Percentiles rank a stretch among this genome's conserved stretches.
These are phyloP conservation scores for Moesziomyces aphidis DNA, from an alignment of 1,284 basidiomycete genomes.

Conservation along the genomic window DNA sequence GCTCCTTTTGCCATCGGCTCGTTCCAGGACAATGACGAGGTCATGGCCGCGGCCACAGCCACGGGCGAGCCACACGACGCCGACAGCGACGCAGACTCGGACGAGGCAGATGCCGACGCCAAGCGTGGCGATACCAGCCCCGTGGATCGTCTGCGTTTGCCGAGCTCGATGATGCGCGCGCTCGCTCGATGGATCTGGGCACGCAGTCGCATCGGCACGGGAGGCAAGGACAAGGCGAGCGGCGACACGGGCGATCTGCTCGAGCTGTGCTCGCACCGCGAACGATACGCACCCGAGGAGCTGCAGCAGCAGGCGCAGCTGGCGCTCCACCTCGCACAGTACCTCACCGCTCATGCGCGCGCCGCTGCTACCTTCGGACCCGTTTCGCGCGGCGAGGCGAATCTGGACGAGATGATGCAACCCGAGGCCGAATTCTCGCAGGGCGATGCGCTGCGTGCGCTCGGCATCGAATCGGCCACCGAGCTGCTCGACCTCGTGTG, in stretches of 20 bases:
- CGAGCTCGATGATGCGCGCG: constrained; percentile 42
- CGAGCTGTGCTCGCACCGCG: constrained; percentile 37
- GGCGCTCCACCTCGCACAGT: constrained; percentile 36
- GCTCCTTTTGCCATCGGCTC: constrained; percentile 30
- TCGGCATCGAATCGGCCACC: constrained; percentile 41
- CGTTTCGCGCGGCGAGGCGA: constrained; percentile 18
- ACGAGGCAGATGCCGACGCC: background rate
- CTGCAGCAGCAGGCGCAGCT: constrained; percentile 37
- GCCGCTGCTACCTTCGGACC: constrained; percentile 23
- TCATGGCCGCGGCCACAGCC: constrained; percentile 22
- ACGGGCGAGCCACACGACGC: constrained; percentile 9
- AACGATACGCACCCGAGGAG: constrained; percentile 31
- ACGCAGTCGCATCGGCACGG: constrained; percentile 26
- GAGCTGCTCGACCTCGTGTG: constrained; percentile 42
- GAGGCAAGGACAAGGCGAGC: constrained; percentile 27
- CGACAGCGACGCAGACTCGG: constrained; percentile 16
- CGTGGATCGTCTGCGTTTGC: constrained; percentile 18
- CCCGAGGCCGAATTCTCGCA: constrained; percentile 34
- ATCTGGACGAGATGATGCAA: constrained; percentile 34
- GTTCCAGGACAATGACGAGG: constrained; percentile 41
- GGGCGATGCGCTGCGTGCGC: constrained; percentile 31
- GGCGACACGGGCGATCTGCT: constrained; percentile 31
- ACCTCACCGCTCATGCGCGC: constrained; percentile 32
- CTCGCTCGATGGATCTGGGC: constrained; percentile 46
- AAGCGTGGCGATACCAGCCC: constrained; percentile 1